Evolutionary conservation across 2,329 filamentous ascomycete species (phyloP).

Genomic region (Aspergillus fructus): DNA sequence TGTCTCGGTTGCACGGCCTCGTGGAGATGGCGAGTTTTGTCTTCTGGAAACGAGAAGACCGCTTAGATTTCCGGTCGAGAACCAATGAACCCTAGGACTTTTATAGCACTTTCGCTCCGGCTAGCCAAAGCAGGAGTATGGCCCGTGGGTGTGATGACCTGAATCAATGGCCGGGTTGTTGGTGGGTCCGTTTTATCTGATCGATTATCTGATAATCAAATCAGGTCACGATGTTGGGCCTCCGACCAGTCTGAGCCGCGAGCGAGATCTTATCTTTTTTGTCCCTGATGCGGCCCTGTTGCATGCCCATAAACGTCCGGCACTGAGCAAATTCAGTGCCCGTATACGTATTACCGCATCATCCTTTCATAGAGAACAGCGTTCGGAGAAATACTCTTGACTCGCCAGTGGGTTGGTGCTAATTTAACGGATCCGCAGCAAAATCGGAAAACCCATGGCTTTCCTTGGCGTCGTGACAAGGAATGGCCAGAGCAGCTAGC

Average conservation of each 20-base stretch:
- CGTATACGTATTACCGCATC: neutral
- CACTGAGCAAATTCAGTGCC: too few relatives aligned
- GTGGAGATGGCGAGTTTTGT: too few relatives aligned
- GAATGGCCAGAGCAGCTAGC: neutral
- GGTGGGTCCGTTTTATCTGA: conserved; percentile 7
- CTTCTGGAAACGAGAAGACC: neutral
- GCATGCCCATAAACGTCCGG: too few relatives aligned
- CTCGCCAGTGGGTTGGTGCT: too few relatives aligned
- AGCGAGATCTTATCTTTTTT: neutral
- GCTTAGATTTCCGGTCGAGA: too few relatives aligned
- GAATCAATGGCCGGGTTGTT: neutral
- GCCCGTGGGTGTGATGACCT: neutral
- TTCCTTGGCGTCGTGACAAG: neutral
- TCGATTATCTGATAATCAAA: conserved; percentile 10
- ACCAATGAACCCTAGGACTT: too few relatives aligned
- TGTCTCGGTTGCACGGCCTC: too few relatives aligned
- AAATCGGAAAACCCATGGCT: neutral
- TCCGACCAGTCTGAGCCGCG: neutral
- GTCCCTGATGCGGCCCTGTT: too few relatives aligned
- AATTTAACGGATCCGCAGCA: neutral
- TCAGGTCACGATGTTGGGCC: neutral
- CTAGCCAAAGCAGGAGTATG: conserved; percentile 1
- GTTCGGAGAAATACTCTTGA: too few relatives aligned
- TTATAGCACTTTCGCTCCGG: too few relatives aligned
- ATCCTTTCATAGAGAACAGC: too few relatives aligned